phyloP scores from a whole-genome alignment of 2,329 filamentous ascomycete genomes.

The Fusarium buxicola region DNA sequence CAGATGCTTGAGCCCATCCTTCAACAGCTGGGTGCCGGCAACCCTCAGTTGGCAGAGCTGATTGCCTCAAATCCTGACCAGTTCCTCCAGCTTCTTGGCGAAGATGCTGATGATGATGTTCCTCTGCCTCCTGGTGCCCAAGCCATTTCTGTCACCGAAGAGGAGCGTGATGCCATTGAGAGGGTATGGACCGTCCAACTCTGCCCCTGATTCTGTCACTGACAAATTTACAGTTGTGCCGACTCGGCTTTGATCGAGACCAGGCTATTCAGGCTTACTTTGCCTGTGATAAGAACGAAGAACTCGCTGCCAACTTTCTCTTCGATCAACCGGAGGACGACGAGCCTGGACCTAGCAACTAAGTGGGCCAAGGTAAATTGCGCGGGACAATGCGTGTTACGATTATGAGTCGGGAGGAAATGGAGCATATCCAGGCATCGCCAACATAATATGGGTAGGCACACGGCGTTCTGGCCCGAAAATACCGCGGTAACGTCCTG shows the following conservation, averaged over 20 bases:
- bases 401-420: slow-evolving; percentile 44
- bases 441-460: slow-evolving; percentile 42
- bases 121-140: slow-evolving; percentile 89
- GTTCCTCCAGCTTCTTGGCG: slow-evolving; percentile 89
- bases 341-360: slow-evolving; percentile 63
- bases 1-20: slow-evolving; percentile 99
- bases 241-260: slow-evolving; percentile 91
- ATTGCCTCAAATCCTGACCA: slow-evolving; percentile 94
- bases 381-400: slow-evolving; percentile 44
- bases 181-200: slow-evolving; percentile 67
- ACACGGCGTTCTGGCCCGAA: slow-evolving; percentile 34
- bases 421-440: slow-evolving; percentile 38
- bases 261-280: slow-evolving; percentile 98
- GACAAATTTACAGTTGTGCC: slow-evolving; percentile 75
- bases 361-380: slow-evolving; percentile 18
- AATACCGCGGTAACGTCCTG: slow-evolving; percentile 33
- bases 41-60: slow-evolving; percentile 91
- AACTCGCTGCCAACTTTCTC: slow-evolving; percentile 96
- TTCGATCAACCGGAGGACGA: slow-evolving; percentile 97
- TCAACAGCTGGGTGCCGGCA: slow-evolving; percentile 93
- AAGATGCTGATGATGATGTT: slow-evolving; percentile 86
- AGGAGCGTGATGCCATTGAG: slow-evolving; percentile 97
- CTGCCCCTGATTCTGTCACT: slow-evolving; percentile 46
- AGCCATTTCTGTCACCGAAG: slow-evolving; percentile 90
- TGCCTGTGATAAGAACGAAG: slow-evolving; percentile 99